These are phyloP conservation scores for Linderniella brevidens DNA, from an alignment of 257 asterid species.

Conservation along the genomic window DNA sequence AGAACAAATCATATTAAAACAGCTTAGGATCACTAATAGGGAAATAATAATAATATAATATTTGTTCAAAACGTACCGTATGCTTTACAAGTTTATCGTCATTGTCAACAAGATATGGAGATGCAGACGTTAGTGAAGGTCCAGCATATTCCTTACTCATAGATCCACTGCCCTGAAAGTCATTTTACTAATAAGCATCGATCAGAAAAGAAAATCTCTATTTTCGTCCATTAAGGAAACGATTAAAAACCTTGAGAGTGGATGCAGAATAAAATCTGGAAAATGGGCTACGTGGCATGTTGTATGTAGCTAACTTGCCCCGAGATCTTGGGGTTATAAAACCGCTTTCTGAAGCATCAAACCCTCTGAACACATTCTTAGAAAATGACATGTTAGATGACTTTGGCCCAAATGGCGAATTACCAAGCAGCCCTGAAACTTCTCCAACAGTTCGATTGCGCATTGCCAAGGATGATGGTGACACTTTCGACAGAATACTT, in stretches of 20 bases:
- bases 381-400: slow-evolving; percentile 25
- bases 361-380: slow-evolving; percentile 13
- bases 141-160: too few relatives aligned
- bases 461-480: slow-evolving; percentile 45
- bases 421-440: slow-evolving; percentile 21
- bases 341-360: slow-evolving; percentile 39
- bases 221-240: not conserved
- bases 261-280: slow-evolving; percentile 44
- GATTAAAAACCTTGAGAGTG: slow-evolving; percentile 23
- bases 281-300: slow-evolving; percentile 89
- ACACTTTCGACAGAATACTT: slow-evolving; percentile 43
- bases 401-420: slow-evolving; percentile 23
- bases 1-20: slow-evolving; percentile 1
- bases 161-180: too few relatives aligned
- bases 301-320: slow-evolving; percentile 77
- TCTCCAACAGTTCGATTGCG: slow-evolving; percentile 34
- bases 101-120: too few relatives aligned
- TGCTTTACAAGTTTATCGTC: too few relatives aligned
- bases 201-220: not conserved
- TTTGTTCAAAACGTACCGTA: not conserved
- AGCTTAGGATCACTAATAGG: slow-evolving; percentile 8
- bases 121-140: too few relatives aligned
- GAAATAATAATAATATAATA: not conserved
- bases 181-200: too few relatives aligned
- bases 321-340: slow-evolving; percentile 57